A percentile compares a stretch with the other conserved stretches of the same genome.
These are phyloP conservation scores for Diaporthe longicolla DNA, from an alignment of 2,329 filamentous ascomycete species.

Conservation along the genomic window DNA sequence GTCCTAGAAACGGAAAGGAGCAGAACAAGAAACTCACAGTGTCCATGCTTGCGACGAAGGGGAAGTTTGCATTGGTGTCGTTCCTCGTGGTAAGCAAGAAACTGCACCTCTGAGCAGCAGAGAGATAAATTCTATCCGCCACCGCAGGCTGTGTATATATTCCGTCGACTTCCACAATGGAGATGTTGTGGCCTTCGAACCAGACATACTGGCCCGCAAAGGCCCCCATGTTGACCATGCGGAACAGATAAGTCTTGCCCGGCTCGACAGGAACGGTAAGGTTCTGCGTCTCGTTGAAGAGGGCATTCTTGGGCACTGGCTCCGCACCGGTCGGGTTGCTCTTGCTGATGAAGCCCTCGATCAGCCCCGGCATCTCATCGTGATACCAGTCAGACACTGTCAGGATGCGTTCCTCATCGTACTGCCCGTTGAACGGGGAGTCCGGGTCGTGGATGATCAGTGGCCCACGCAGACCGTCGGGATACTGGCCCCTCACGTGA, in stretches of 20 bases:
- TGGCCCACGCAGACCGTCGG: constrained; percentile 76
- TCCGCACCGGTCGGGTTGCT: constrained; percentile 71
- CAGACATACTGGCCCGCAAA: constrained; percentile 78
- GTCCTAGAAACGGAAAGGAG: neutral
- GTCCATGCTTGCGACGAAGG: constrained; percentile 80
- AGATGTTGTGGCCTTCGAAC: constrained; percentile 77
- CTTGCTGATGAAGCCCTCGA: constrained; percentile 65
- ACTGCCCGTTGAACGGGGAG: constrained; percentile 68
- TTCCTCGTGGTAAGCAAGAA: constrained; percentile 75
- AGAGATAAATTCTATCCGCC: constrained; percentile 75
- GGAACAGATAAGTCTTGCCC: constrained; percentile 80
- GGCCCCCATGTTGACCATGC: constrained; percentile 80
- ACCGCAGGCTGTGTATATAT: constrained; percentile 74
- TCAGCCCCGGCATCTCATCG: constrained; percentile 63
- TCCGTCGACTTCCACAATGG: constrained; percentile 81
- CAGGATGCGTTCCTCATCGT: constrained; percentile 74
- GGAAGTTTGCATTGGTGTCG: constrained; percentile 73
- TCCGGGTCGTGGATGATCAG: constrained; percentile 75
- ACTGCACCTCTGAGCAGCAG: constrained; percentile 76
- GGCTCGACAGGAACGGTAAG: constrained; percentile 72
- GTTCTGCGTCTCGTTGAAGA: constrained; percentile 80
- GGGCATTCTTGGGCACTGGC: constrained; percentile 76
- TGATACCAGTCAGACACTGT: constrained; percentile 82
- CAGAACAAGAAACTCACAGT: constrained; percentile 1
- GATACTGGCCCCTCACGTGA: constrained; percentile 77